Base-by-base conservation (phyloP, 2,329 filamentous ascomycete genomes). In the Monilinia laxa region DNA sequence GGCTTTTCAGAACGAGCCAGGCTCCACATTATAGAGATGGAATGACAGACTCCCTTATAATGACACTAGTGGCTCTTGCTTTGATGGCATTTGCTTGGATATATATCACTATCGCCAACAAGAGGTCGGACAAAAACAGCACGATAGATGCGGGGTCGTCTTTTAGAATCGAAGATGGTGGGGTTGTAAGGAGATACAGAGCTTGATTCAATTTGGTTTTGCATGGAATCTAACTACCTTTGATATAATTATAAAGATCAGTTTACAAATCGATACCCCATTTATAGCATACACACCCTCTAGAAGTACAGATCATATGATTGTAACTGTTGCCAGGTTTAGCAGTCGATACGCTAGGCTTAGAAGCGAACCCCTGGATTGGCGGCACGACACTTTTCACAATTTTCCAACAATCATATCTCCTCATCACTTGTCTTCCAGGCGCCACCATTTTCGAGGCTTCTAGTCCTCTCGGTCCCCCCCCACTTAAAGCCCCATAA, bases 21-120 rank as follows among this genome's bases (percentile, higher is more conserved):
- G 84, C 73, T 0, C 89, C 89, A 0, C 77, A 90, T 67, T 91
- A 86, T 73, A 85, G 80, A 67, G 89, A 90, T 65, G 89, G 89
- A 5, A 68, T 69, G 68, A 69, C 68, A 4, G 53, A 68, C 52
- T 66, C 65, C 16, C 58, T 69, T 18, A 68, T 68, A 7, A 62
- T 69, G 51, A 65, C 66, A 20, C 42, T 47, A 5, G 42, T 69
- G 23, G 55, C 45, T 25, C 31, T 67, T 51, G 66, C 40, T 49
- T 57, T 69, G 52, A 55, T 68, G 45, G 53, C 57, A 35, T 38
- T 55, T 47, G 53, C 66, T 40, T 62, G 52, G 66, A 25, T 58
- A 20, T 68, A 69, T 38, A 69, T 69, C 28, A 55, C 25, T 9
- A 18, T 65, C 3, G 49, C 66, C 20, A 69, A 68, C 53, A 68